phyloP scores from a whole-genome alignment of 768 basidiomycete genomes.

The Lactarius pseudohatsudake region DNA sequence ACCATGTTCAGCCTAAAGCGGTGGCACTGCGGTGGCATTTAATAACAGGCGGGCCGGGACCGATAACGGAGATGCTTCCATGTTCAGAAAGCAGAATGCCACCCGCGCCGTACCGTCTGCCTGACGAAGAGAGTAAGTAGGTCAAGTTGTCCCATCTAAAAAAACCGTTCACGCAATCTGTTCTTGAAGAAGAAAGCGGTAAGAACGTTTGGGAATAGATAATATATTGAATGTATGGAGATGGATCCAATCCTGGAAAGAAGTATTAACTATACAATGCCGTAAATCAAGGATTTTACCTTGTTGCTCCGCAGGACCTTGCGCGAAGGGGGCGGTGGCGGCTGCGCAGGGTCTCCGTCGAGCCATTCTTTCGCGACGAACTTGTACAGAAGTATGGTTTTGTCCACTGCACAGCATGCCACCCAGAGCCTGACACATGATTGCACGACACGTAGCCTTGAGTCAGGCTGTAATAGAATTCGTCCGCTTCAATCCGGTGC shows the following conservation, averaged over 20 bases:
- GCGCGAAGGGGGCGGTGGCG: slow-evolving; percentile 89
- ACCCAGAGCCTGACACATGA: slow-evolving; percentile 93
- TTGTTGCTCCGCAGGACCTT: slow-evolving; percentile 75
- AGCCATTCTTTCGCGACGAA: slow-evolving; percentile 98
- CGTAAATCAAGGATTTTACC: slow-evolving; percentile 39
- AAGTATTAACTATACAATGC: neutral
- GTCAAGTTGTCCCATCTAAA: slow-evolving; percentile 95
- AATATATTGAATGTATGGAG: slow-evolving; percentile 93
- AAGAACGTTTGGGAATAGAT: slow-evolving; percentile 85
- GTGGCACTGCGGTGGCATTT: neutral
- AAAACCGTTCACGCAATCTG: slow-evolving; percentile 18
- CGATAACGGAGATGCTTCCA: slow-evolving; percentile 50
- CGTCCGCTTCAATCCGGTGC: slow-evolving; percentile 89
- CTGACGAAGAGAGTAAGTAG: slow-evolving; percentile 92
- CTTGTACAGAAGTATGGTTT: slow-evolving; percentile 84
- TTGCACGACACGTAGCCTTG: slow-evolving; percentile 86
- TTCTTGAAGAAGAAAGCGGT: neutral
- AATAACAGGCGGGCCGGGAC: slow-evolving; percentile 9
- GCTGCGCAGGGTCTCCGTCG: slow-evolving; percentile 93
- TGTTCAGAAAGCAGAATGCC: slow-evolving; percentile 98
- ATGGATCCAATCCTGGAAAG: slow-evolving; percentile 85
- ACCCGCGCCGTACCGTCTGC: slow-evolving; percentile 99
- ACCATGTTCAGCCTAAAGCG: slow-evolving; percentile 86
- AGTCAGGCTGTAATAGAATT: slow-evolving; percentile 84
- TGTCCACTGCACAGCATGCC: slow-evolving; percentile 91